Evolutionary conservation across 768 basidiomycete species (phyloP), one percentile per base, ranked within the genome.

Genomic region (Boletellus sp.): DNA sequence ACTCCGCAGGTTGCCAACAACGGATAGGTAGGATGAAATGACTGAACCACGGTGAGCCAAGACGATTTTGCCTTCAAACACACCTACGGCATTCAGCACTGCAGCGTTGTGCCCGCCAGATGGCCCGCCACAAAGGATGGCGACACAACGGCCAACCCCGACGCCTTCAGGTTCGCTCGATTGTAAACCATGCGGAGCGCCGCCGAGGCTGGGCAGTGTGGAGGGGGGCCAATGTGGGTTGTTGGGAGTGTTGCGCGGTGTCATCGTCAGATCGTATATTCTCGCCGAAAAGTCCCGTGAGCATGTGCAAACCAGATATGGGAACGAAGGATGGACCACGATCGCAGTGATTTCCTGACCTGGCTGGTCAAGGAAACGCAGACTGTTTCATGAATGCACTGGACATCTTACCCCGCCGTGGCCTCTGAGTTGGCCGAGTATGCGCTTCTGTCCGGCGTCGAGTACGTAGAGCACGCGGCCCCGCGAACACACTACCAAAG

Each of bases 1-100:
- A 90, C 88, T 19, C 88, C 88, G 58, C 87, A 85, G 15, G 89
- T 91, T 10, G 87, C 87, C 45, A 91, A 74, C 15, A 90, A 56
- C 4, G 86, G 85, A 45, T 76, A 67, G 10, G 67, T 66, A 0
- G 79, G 75, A 62, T 90, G 85, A 66, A 90, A 91, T 23, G 82
- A 79, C 87, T 89, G 37, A 22, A 20, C 4, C 32, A 38, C 34
- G 42, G 24, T 48, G 19, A 56, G 51, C 28, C 42, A 46, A 22
- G 39, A 46, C 16, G 38, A 34, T 19, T 23, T 44, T 4, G 16
- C 43, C 16, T 24, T 34, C 2, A 17, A 45, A 47, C 17, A 23
- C 11, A 60, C 77, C 54, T 58, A 84, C 87, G 19, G 86, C 84
- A 43, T 74, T 75, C 1, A 86, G 65, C 16, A 90, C 85, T 33